These are phyloP conservation scores for Aspergillus campestris DNA, from an alignment of 495 filamentous ascomycete species.

Conservation along the genomic window DNA sequence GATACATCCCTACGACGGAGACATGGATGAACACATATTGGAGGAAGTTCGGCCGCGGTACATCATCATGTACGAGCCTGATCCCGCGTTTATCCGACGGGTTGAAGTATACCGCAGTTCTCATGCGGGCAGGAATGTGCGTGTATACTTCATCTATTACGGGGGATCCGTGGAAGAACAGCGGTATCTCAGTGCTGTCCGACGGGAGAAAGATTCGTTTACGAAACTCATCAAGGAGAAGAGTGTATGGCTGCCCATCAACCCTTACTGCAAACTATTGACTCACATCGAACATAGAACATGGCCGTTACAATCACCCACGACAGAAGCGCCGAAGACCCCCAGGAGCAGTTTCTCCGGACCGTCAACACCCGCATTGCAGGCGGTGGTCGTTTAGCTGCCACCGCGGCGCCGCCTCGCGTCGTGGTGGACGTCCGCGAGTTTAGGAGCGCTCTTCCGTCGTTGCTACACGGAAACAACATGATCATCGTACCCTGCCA, in stretches of 20 bases:
- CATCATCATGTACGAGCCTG: conserved; percentile 98
- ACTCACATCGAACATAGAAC: conserved; percentile 29
- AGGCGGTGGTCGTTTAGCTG: conserved; percentile 78
- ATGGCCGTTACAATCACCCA: conserved; percentile 82
- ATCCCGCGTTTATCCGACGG: conserved; percentile 87
- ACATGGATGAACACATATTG: conserved; percentile 91
- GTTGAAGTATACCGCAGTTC: conserved; percentile 95
- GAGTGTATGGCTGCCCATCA: conserved; percentile 37
- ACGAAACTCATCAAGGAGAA: conserved; percentile 89
- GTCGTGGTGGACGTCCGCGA: conserved; percentile 95
- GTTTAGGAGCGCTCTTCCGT: conserved; percentile 87
- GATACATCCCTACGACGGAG: conserved; percentile 87
- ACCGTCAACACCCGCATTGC: conserved; percentile 97
- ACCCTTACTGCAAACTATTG: neutral
- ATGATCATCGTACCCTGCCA: conserved; percentile 87
- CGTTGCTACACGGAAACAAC: conserved; percentile 77
- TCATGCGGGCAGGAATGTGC: conserved; percentile 78
- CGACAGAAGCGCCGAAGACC: conserved; percentile 68
- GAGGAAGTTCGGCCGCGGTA: conserved; percentile 90
- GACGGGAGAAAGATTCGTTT: conserved; percentile 92
- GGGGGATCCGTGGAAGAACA: conserved; percentile 93
- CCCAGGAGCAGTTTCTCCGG: conserved; percentile 86
- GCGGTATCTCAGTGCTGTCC: conserved; percentile 78
- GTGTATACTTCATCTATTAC: conserved; percentile 95
- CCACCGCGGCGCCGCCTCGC: conserved; percentile 83